A percentile compares a stretch with the other conserved stretches of the same genome.
phyloP scores from a whole-genome alignment of 257 asterid species.

The Nemophila menziesii region DNA sequence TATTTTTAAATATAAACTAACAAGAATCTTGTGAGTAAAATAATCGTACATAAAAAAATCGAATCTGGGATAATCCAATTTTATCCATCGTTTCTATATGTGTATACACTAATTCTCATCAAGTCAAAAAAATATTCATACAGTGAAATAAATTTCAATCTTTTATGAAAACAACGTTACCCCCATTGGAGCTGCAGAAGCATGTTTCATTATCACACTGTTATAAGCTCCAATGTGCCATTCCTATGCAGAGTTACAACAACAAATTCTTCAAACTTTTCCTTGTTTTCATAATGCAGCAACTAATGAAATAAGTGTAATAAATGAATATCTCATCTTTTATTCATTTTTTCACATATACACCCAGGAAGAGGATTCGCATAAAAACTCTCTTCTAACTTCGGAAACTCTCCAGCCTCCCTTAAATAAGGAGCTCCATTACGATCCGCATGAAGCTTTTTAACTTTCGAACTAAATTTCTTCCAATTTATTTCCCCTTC shows the following conservation, averaged over 20 bases:
- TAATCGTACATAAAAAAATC: not conserved
- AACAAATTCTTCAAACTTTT: not conserved
- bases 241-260: not conserved
- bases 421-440: constrained; percentile 77
- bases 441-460: constrained; percentile 58
- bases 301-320: not conserved
- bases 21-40: not conserved
- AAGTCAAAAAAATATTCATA: not conserved
- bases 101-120: not conserved
- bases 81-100: not conserved
- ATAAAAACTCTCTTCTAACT: constrained; percentile 87
- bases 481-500: constrained; percentile 71
- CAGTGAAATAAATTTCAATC: not conserved
- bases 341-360: constrained; percentile 54
- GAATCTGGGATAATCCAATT: not conserved
- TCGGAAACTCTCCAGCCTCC: constrained; percentile 77
- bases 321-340: constrained; percentile 9
- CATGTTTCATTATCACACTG: not conserved
- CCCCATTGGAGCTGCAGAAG: not conserved
- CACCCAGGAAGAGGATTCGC: constrained; percentile 93
- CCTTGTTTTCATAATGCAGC: too few species aligned
- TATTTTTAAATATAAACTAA: too few species aligned
- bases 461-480: constrained; percentile 65
- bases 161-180: not conserved
- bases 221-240: constrained; percentile 1